Percentiles rank a stretch among this genome's conserved stretches.
Evolutionary conservation across 1,139 yeast genomes (phyloP).

Genomic region (Pichia sp.): DNA sequence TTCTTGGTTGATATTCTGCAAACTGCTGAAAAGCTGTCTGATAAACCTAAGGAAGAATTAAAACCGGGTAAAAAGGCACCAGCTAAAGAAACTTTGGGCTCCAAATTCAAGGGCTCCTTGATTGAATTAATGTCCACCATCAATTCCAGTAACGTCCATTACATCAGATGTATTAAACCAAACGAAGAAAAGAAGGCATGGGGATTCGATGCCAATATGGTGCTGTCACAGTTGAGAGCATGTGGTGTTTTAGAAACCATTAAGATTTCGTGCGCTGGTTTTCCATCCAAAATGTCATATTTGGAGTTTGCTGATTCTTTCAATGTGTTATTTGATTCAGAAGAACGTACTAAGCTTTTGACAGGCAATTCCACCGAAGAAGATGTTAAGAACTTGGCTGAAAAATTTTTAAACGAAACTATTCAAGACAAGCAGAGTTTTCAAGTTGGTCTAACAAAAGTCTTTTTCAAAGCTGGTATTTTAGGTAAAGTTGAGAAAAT

Average conservation of each 20-base stretch:
- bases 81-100: constrained; percentile 89
- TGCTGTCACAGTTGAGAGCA: constrained; percentile 87
- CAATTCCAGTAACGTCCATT: constrained; percentile 90
- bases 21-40: constrained; percentile 55
- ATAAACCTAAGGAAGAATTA: constrained; percentile 37
- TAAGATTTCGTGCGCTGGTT: constrained; percentile 94
- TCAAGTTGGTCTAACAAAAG: constrained; percentile 84
- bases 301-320: constrained; percentile 90
- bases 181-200: constrained; percentile 91
- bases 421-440: constrained; percentile 61
- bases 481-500: constrained; percentile 85
- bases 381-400: constrained; percentile 56
- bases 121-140: constrained; percentile 91
- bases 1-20: constrained; percentile 58
- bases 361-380: constrained; percentile 47
- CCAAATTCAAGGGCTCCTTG: constrained; percentile 86
- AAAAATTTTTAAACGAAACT: constrained; percentile 53
- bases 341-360: constrained; percentile 56
- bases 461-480: constrained; percentile 95
- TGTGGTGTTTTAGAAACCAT: constrained; percentile 98
- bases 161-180: constrained; percentile 95
- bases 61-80: constrained; percentile 34
- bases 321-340: constrained; percentile 64
- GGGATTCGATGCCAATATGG: constrained; percentile 96
- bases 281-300: constrained; percentile 94